Percentiles rank a stretch among this genome's conserved stretches.
These are phyloP conservation scores for Phytopythium cucurbitacearum DNA, from an alignment of 352 stramenopile species.

Conservation along the genomic window DNA sequence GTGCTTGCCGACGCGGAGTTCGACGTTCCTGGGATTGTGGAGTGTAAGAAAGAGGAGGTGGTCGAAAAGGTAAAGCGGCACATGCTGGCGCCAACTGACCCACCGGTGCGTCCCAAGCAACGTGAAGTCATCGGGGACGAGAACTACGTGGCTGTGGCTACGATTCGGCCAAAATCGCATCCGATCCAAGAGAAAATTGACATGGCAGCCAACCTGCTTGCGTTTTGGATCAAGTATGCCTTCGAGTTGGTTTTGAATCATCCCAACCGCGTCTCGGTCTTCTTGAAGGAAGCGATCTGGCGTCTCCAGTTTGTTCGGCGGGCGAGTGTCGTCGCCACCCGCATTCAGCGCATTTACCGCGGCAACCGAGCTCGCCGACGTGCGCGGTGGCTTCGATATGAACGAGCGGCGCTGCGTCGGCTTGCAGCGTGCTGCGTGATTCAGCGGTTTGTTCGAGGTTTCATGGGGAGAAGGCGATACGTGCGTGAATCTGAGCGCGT, in stretches of 20 bases:
- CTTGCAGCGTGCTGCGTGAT: constrained; percentile 33
- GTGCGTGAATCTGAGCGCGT: constrained; percentile 28
- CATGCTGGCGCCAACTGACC: constrained; percentile 46
- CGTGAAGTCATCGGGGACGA: not conserved
- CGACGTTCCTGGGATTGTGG: constrained; percentile 52
- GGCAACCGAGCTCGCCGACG: constrained; percentile 52
- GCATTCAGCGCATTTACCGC: constrained; percentile 65
- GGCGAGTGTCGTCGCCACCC: constrained; percentile 40
- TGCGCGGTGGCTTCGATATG: constrained; percentile 30
- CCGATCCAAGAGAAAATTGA: no score
- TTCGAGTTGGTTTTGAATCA: constrained; percentile 19
- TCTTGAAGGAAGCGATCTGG: constrained; percentile 56
- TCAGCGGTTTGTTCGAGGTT: constrained; percentile 53
- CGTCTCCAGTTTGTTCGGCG: constrained; percentile 53
- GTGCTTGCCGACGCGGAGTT: constrained; percentile 56
- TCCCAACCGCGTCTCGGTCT: constrained; percentile 32
- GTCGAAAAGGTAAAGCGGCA: constrained; percentile 20
- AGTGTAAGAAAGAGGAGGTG: constrained; percentile 37
- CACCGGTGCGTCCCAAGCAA: constrained; percentile 12
- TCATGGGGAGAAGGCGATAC: constrained; percentile 41
- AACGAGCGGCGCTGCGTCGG: constrained; percentile 29
- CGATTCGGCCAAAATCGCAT: not conserved
- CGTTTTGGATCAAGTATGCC: not conserved
- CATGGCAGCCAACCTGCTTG: not conserved
- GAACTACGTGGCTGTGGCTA: not conserved